Conservation (phyloP, 1,284 basidiomycete species). For the Cerioporus squamosus region DNA sequence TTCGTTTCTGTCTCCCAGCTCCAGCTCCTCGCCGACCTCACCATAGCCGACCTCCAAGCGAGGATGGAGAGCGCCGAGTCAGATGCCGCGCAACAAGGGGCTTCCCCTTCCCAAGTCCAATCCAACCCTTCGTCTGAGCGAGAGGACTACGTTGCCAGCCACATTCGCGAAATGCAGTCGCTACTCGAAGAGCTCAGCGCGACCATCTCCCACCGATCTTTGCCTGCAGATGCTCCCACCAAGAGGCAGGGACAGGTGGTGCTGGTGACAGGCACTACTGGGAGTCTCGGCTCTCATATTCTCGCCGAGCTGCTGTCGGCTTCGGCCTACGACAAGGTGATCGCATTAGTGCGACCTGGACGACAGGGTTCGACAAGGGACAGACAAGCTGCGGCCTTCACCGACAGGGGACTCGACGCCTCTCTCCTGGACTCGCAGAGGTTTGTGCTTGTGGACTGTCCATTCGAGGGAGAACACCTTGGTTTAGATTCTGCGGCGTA, state of each 20-base stretch:
- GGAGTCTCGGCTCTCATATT: conserved; percentile 18
- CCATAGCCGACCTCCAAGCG: conserved; percentile 4
- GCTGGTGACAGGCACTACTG: conserved; percentile 23
- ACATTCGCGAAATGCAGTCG: too few species aligned
- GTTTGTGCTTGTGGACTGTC: background rate
- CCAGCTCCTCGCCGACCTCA: conserved; percentile 40
- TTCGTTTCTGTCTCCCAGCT: conserved; percentile 38
- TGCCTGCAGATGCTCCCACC: too few species aligned
- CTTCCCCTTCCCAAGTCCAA: too few species aligned
- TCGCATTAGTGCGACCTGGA: conserved; percentile 12
- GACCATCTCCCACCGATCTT: too few species aligned
- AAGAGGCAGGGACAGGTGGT: conserved; percentile 1
- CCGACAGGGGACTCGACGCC: background rate
- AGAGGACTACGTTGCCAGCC: too few species aligned
- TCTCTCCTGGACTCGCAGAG: background rate
- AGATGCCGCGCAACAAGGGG: too few species aligned
- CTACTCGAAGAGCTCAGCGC: too few species aligned
- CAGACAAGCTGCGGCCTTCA: background rate
- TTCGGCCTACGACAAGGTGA: conserved; percentile 7
- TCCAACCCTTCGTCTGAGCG: too few species aligned
- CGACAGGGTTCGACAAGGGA: background rate
- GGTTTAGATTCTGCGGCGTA: background rate
- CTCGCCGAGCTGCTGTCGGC: conserved; percentile 13
- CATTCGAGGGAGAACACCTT: background rate
- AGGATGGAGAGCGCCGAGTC: too few species aligned